Evolutionary conservation across 495 filamentous ascomycete genomes (phyloP).

Genomic region (Cairneyella variabilis): DNA sequence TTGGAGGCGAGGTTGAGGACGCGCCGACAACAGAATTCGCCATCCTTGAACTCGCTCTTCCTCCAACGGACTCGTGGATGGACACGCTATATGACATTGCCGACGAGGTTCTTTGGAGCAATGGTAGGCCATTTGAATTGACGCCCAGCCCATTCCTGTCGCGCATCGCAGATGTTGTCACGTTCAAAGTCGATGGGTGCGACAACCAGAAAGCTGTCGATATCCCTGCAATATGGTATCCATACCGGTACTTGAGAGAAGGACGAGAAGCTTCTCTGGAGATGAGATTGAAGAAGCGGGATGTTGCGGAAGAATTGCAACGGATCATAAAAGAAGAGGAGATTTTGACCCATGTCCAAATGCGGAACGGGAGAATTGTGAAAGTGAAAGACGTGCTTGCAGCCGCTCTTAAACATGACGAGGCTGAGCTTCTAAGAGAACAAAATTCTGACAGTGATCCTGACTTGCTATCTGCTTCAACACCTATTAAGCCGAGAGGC

Average conservation of each 20-base stretch:
- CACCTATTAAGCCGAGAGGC: slow-evolving; percentile 21
- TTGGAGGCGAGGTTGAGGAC: slow-evolving; percentile 16
- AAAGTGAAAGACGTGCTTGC: slow-evolving; percentile 24
- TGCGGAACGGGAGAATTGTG: slow-evolving; percentile 18
- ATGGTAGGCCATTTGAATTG: slow-evolving; percentile 30
- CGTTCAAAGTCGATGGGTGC: slow-evolving; percentile 50
- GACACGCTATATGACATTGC: slow-evolving; percentile 68
- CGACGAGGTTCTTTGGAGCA: slow-evolving; percentile 62
- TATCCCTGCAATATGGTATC: slow-evolving; percentile 68
- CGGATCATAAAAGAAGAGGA: slow-evolving; percentile 22
- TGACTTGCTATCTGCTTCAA: slow-evolving; percentile 1
- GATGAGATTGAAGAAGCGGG: slow-evolving; percentile 35
- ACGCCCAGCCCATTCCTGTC: slow-evolving; percentile 45
- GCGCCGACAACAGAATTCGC: slow-evolving; percentile 34
- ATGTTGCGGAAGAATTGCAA: slow-evolving; percentile 25
- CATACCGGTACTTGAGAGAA: slow-evolving; percentile 69
- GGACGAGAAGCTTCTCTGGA: slow-evolving; percentile 46
- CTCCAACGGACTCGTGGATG: slow-evolving; percentile 26
- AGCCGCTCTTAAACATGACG: slow-evolving; percentile 23
- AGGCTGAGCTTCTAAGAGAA: slow-evolving; percentile 29
- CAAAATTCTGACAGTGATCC: slow-evolving; percentile 23
- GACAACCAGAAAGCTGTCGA: slow-evolving; percentile 48
- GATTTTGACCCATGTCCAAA: slow-evolving; percentile 18
- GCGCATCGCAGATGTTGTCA: slow-evolving; percentile 65
- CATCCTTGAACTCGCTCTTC: slow-evolving; percentile 38